These are phyloP conservation scores for Fistulifera pelliculosa DNA, from an alignment of 108 stramenopile species.

Conservation along the genomic window DNA sequence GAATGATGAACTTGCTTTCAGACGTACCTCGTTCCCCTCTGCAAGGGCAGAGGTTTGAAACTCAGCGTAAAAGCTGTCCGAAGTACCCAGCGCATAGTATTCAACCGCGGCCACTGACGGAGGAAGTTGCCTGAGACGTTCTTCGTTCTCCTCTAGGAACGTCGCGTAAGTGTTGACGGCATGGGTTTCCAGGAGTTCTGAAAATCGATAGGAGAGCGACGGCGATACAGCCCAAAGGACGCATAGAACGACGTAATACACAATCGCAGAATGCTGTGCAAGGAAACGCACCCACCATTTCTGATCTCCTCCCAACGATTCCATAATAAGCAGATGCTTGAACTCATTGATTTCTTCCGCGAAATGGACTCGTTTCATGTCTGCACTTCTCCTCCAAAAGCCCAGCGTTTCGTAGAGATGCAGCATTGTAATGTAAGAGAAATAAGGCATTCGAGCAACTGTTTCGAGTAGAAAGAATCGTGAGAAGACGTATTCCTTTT, in stretches of 20 bases:
- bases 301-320: conserved; percentile 79
- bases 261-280: conserved; percentile 77
- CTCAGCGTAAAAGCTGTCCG: conserved; percentile 50
- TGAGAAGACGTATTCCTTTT: conserved; percentile 18
- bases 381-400: conserved; percentile 64
- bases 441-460: conserved; percentile 89
- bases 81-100: conserved; percentile 50
- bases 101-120: conserved; percentile 46
- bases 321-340: conserved; percentile 83
- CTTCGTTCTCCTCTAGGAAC: conserved; percentile 64
- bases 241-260: conserved; percentile 66
- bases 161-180: conserved; percentile 70
- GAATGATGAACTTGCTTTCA: conserved; percentile 16
- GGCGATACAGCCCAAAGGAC: conserved; percentile 47
- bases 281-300: conserved; percentile 63
- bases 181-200: conserved; percentile 71
- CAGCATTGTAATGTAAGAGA: conserved; percentile 82
- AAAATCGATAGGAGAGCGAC: conserved; percentile 57
- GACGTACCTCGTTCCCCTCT: conserved; percentile 6
- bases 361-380: conserved; percentile 79
- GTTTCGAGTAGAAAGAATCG: conserved; percentile 80
- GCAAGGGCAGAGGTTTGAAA: conserved; percentile 34
- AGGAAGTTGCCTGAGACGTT: conserved; percentile 41
- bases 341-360: conserved; percentile 67
- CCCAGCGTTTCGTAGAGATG: conserved; percentile 90